Evolutionary conservation across 2,329 filamentous ascomycete genomes (phyloP), one percentile per base, ranked within the genome.

Genomic region (Aspergillus versicolor): DNA sequence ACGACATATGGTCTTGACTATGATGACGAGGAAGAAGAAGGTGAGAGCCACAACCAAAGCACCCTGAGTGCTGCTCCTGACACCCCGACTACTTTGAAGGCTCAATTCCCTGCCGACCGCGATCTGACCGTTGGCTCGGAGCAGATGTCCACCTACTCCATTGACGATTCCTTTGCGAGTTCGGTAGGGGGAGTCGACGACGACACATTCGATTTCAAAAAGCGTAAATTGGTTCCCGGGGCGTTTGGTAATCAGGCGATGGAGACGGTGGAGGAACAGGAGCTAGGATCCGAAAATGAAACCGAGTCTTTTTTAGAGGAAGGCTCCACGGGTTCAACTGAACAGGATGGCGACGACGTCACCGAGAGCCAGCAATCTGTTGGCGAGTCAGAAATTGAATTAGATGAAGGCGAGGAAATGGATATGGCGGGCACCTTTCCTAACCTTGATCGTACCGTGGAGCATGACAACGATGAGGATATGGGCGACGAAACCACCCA

Each of bases 1-100:
- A 97, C 93, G 1, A 96, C 92, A 1, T 99, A 99, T 70, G 92
- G 90, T 41, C 82, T 97, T 53, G 89, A 93, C 62, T 91, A 90
- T 52, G 90, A 92, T 44, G 88, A 91, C 27, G 88, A 90, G 50
- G 86, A 84, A 7, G 82, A 88, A 46, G 85, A 85, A 65, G 79
- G 81, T 60, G 75, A 79, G 75, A 70, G 73, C 77, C 68, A 77
- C 77, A 75, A 76, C 56, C 77, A 80, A 68, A 82, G 79, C 73
- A 77, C 76, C 60, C 70, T 81, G 54, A 81, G 77, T 73, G 76
- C 74, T 64, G 78, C 74, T 63, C 81, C 78, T 69, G 80, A 83
- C 65, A 84, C 73, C 58, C 74, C 63, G 67, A 76, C 66, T 73
- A 76, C 66, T 73, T 75, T 70, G 60, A 80, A 75, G 70, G 69